phyloP scores from a whole-genome alignment of 1,284 basidiomycete species.

The Athelia sp. region DNA sequence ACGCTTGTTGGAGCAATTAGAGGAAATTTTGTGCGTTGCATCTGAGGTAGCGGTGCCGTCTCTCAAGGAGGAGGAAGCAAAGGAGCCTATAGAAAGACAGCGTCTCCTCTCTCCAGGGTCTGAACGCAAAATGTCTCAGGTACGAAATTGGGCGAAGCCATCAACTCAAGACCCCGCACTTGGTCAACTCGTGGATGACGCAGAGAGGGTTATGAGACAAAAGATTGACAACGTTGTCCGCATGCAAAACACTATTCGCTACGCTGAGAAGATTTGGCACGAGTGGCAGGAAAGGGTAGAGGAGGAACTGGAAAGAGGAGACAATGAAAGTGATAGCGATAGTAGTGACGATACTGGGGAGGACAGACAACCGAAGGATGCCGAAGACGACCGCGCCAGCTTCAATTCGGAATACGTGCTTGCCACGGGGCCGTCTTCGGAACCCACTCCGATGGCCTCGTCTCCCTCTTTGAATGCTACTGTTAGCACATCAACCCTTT shows the following conservation, averaged over 20 bases:
- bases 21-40: slow-evolving; percentile 80
- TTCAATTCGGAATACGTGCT: slow-evolving; percentile 64
- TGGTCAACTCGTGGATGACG: slow-evolving; percentile 77
- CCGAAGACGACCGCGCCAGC: slow-evolving; percentile 51
- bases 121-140: slow-evolving; percentile 77
- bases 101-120: slow-evolving; percentile 82
- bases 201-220: slow-evolving; percentile 83
- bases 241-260: slow-evolving; percentile 96
- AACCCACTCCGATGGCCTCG: slow-evolving; percentile 65
- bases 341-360: slow-evolving; percentile 23
- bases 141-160: slow-evolving; percentile 83
- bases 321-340: slow-evolving; percentile 43
- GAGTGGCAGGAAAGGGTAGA: slow-evolving; percentile 95
- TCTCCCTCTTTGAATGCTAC: slow-evolving; percentile 44
- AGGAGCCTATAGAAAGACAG: slow-evolving; percentile 90
- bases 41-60: slow-evolving; percentile 85
- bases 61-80: slow-evolving; percentile 85
- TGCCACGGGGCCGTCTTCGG: slow-evolving; percentile 38
- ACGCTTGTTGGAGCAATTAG: slow-evolving; percentile 77
- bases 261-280: slow-evolving; percentile 94
- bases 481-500: slow-evolving; percentile 15
- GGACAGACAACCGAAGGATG: slow-evolving; percentile 9
- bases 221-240: slow-evolving; percentile 96
- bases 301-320: slow-evolving; percentile 55
- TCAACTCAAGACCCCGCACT: slow-evolving; percentile 84